Percentiles rank a stretch among this genome's conserved stretches.
These are phyloP conservation scores for Pseudogymnoascus sp. DNA, from an alignment of 2,329 filamentous ascomycete genomes.

Conservation along the genomic window DNA sequence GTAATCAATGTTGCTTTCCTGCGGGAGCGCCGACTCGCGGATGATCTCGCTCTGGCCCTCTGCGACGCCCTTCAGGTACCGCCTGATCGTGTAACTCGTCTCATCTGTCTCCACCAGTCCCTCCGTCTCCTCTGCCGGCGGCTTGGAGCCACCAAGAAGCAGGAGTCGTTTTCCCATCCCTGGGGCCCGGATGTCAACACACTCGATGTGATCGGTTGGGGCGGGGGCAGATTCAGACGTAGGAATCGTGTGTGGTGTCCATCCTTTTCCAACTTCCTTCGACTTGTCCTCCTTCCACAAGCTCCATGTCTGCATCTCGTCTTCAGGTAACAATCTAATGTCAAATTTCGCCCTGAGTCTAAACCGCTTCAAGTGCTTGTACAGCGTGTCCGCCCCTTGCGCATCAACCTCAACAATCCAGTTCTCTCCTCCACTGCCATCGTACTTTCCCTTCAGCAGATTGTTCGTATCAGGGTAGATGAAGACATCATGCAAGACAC, in stretches of 20 bases:
- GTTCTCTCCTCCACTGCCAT: slow-evolving; percentile 31
- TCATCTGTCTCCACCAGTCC: slow-evolving; percentile 40
- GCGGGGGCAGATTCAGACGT: not conserved
- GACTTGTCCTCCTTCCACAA: slow-evolving; percentile 54
- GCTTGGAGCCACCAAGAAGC: slow-evolving; percentile 29
- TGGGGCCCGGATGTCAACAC: slow-evolving; percentile 44
- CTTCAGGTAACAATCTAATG: slow-evolving; percentile 55
- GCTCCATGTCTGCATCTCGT: slow-evolving; percentile 63
- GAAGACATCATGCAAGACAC: slow-evolving; percentile 83
- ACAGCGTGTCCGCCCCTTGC: slow-evolving; percentile 50
- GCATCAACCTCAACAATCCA: slow-evolving; percentile 82
- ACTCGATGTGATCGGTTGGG: slow-evolving; percentile 18
- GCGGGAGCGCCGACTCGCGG: slow-evolving; percentile 63
- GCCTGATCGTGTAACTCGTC: slow-evolving; percentile 61
- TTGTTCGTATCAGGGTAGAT: slow-evolving; percentile 57
- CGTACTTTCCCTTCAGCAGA: slow-evolving; percentile 17
- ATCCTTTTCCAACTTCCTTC: slow-evolving; percentile 27
- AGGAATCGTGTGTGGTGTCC: slow-evolving; percentile 15
- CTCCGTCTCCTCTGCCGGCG: slow-evolving; percentile 28
- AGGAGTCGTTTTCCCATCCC: slow-evolving; percentile 46
- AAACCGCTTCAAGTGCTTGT: slow-evolving; percentile 72
- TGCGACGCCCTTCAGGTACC: slow-evolving; percentile 72
- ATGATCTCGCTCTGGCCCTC: slow-evolving; percentile 78
- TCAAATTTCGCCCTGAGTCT: slow-evolving; percentile 75
- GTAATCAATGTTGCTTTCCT: slow-evolving; percentile 83